Percentiles rank a stretch among this genome's conserved stretches.
Evolutionary conservation across 139 green algal species (phyloP).

Genomic region (Tetraselmis chui): DNA sequence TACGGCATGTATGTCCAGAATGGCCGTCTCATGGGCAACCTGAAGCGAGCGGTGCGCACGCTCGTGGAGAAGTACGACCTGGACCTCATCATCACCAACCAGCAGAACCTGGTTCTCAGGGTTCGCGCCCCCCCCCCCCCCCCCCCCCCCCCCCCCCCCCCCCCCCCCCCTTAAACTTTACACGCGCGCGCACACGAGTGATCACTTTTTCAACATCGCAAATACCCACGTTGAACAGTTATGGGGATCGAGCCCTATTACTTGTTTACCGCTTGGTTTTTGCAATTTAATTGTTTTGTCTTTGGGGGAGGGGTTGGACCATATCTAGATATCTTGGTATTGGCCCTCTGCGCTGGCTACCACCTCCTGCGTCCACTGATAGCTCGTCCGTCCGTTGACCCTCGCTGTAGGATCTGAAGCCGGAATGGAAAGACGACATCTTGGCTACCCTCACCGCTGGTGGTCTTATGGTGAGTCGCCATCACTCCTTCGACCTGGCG

Average conservation of each 20-base stretch:
- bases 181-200: no score
- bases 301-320: no score
- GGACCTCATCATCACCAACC: slow-evolving; percentile 32
- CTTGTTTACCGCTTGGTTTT: no score
- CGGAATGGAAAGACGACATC: slow-evolving; percentile 78
- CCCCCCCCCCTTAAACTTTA: no score
- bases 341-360: no score
- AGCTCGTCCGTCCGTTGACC: no score
- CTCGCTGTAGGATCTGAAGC: slow-evolving; percentile 38
- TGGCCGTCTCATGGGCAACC: slow-evolving; percentile 49
- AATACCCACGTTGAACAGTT: no score
- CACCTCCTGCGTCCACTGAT: no score
- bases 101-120: slow-evolving; percentile 13
- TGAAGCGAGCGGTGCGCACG: slow-evolving; percentile 40
- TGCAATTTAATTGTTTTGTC: no score
- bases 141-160: background rate
- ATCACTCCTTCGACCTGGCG: background rate
- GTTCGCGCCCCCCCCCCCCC: background rate
- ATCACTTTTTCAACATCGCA: no score
- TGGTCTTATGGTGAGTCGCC: slow-evolving; percentile 4
- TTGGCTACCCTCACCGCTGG: slow-evolving; percentile 44
- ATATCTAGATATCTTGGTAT: no score
- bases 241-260: no score
- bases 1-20: slow-evolving; percentile 93
- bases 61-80: slow-evolving; percentile 50